These are phyloP conservation scores for Collybia sp. DNA, from an alignment of 768 basidiomycete genomes.

Conservation along the genomic window DNA sequence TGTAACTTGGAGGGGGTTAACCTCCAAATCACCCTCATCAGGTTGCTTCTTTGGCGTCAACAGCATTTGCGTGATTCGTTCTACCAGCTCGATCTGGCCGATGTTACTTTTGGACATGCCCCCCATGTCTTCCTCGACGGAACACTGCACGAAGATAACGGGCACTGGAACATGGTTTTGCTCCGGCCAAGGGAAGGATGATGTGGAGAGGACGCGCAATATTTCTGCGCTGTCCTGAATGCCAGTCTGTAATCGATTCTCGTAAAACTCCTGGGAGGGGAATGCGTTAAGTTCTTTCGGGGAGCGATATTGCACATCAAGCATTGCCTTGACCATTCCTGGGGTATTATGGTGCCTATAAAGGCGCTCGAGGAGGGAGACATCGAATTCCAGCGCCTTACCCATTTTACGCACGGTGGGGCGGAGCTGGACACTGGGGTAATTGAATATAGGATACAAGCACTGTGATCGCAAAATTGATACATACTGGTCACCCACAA, in stretches of 20 bases:
- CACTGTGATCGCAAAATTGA: background rate
- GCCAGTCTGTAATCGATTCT: constrained; percentile 45
- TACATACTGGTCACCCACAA: constrained; percentile 70
- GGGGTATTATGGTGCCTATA: constrained; percentile 33
- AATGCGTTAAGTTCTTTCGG: constrained; percentile 52
- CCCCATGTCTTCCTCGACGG: constrained; percentile 52
- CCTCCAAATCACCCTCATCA: constrained; percentile 6
- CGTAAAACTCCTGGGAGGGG: constrained; percentile 62
- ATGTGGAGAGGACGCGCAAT: constrained; percentile 29
- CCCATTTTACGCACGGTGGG: constrained; percentile 61
- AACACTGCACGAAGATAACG: constrained; percentile 55
- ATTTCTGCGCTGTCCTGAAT: constrained; percentile 29
- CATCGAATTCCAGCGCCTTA: constrained; percentile 49
- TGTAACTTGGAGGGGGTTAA: constrained; percentile 30
- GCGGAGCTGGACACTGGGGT: constrained; percentile 56
- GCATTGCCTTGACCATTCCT: constrained; percentile 52
- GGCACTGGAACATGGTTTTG: constrained; percentile 32
- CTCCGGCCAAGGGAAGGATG: constrained; percentile 57
- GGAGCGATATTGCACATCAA: constrained; percentile 68
- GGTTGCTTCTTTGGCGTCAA: constrained; percentile 17
- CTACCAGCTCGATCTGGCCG: constrained; percentile 51
- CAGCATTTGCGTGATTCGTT: constrained; percentile 41
- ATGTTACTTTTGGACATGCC: constrained; percentile 57
- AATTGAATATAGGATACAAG: background rate
- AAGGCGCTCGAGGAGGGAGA: constrained; percentile 58